Conservation (phyloP, 2,329 filamentous ascomycete genomes). For the Talaromyces verruculosus region DNA sequence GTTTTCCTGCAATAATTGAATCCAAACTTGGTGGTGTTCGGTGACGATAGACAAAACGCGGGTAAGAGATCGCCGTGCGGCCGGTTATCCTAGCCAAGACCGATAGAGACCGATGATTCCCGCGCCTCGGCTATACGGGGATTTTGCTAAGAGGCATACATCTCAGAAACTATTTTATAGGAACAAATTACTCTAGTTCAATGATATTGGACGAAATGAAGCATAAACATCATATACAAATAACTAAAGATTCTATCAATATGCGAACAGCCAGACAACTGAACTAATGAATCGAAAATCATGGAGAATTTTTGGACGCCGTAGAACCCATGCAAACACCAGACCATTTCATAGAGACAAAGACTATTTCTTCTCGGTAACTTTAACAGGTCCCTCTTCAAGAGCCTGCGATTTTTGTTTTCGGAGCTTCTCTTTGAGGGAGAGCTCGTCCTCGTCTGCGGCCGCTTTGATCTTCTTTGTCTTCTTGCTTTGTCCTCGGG, state of each 20-base stretch:
- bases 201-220: background rate
- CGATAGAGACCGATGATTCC: slow-evolving; percentile 14
- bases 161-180: background rate
- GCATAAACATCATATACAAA: background rate
- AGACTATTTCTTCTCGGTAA: slow-evolving; percentile 2
- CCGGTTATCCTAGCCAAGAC: slow-evolving; percentile 1
- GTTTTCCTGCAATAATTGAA: slow-evolving; percentile 16
- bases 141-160: background rate
- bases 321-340: slow-evolving; percentile 27
- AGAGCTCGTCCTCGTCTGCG: slow-evolving; percentile 42
- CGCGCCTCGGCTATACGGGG: slow-evolving; percentile 14
- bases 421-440: slow-evolving; percentile 51
- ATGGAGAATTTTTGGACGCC: slow-evolving; percentile 25
- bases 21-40: background rate
- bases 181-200: background rate
- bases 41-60: slow-evolving; percentile 13
- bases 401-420: slow-evolving; percentile 52
- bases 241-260: background rate
- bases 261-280: background rate
- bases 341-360: slow-evolving; percentile 13
- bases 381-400: slow-evolving; percentile 38
- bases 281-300: background rate
- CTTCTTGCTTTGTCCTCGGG: slow-evolving; percentile 38
- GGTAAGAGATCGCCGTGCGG: background rate
- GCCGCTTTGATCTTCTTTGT: slow-evolving; percentile 41